Evolutionary conservation across 163 green algal species (phyloP), one percentile per base, ranked within the genome.

Genomic region (Scenedesmus sp.): DNA sequence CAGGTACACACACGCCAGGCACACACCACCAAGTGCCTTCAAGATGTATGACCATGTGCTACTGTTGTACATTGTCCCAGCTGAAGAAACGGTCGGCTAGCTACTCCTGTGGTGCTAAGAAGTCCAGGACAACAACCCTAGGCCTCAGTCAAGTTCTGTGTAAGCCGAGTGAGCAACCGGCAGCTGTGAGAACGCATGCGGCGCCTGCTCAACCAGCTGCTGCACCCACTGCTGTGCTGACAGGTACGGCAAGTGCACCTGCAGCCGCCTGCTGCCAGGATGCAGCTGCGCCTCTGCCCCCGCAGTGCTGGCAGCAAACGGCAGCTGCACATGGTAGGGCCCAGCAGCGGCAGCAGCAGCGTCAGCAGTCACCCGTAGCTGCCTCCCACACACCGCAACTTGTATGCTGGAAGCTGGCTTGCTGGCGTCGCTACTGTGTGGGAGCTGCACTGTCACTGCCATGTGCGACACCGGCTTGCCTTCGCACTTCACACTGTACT

Each of bases 181-280:
- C 35, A 95, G 68, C 56, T 93, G 51, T 18, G 83, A 81, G 51
- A 94, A 95, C 6, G 83, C 81, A 53, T 90, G 83, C 5, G 93
- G 93, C 30, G 86, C 87, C 51, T 91, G 61, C 26, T 88, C 65
- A 7, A 33, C 26, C 3, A 92, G 46, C 46, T 92, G 79, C 30
- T 90, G 53, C 46, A 95, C 86, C 44, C 89, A 82, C 43, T 92
- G 81, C 40, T 86, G 26, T 76, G 92, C 7, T 9, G 89, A 76
- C 59, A 90, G 59, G 87, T 95, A 95, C 46, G 89, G 89, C 91
- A 95, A n/a, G 68, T 68, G 78, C 40, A 94, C 59, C 30, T 82
- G n/a, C 68, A 95, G 53, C 43, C 86, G 46, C 81, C 40, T 35
- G 1, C 26, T 35, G 26, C 5, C 30, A 24, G 53, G 7, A 30